These are phyloP conservation scores for Aspergillus olivimuriae DNA, from an alignment of 495 filamentous ascomycete genomes.

Conservation along the genomic window DNA sequence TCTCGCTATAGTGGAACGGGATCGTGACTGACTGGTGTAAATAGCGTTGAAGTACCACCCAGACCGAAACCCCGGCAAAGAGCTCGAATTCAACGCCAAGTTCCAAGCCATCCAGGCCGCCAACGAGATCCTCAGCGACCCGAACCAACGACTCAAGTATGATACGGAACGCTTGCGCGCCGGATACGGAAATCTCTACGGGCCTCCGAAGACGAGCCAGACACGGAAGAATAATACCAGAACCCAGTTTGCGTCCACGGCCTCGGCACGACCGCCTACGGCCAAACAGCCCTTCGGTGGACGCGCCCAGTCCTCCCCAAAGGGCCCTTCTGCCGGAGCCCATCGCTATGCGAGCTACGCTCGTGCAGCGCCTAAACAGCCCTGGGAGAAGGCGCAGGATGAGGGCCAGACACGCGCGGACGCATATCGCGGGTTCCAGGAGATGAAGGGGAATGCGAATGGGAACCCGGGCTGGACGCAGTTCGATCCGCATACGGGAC, in stretches of 20 bases:
- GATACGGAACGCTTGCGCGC: conserved; percentile 60
- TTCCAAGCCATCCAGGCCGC: conserved; percentile 84
- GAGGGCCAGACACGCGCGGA: conserved; percentile 50
- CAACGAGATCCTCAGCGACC: conserved; percentile 73
- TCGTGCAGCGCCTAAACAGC: conserved; percentile 33
- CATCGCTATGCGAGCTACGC: conserved; percentile 50
- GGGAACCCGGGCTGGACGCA: conserved; percentile 27
- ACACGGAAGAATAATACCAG: conserved; percentile 23
- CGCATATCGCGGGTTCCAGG: conserved; percentile 61
- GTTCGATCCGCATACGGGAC: conserved; percentile 37
- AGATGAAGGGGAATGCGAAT: conserved; percentile 48
- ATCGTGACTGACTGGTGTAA: too few species aligned
- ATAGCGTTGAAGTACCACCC: conserved; percentile 81
- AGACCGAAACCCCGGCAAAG: conserved; percentile 79
- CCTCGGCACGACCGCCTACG: conserved; percentile 22
- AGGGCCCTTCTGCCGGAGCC: conserved; percentile 46
- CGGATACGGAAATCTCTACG: conserved; percentile 37
- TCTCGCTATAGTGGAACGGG: too few species aligned
- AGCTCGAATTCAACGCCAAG: conserved; percentile 67
- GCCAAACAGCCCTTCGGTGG: conserved; percentile 21
- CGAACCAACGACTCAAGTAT: conserved; percentile 61
- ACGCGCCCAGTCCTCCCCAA: conserved; percentile 27
- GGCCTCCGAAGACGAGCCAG: conserved; percentile 23
- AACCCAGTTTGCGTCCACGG: conserved; percentile 17
- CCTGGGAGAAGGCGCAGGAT: conserved; percentile 39